Percentiles rank a stretch among this genome's conserved stretches.
Conservation (phyloP, 192 early-diverging fungal species). For the Chytriomyces hyalinus region DNA sequence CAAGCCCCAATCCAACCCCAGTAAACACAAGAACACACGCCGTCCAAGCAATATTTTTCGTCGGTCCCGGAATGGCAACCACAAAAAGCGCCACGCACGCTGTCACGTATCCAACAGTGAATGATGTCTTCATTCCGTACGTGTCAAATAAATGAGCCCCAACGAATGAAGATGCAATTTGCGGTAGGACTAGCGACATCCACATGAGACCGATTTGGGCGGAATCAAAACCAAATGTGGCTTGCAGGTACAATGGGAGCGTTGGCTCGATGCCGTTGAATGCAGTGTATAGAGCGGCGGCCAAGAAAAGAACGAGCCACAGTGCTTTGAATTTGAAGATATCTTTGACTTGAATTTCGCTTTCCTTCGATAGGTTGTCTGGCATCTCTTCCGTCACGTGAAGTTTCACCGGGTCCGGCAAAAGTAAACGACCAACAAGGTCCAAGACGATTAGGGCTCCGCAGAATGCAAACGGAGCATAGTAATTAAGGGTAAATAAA, state of each 20-base stretch:
- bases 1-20: background rate
- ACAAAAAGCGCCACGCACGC: background rate
- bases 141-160: constrained; percentile 9
- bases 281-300: background rate
- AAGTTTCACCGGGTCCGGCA: background rate
- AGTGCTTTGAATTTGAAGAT: constrained; percentile 7
- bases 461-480: constrained; percentile 36
- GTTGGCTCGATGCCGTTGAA: constrained; percentile 16
- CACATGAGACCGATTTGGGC: constrained; percentile 2
- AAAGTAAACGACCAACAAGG: constrained; percentile 26
- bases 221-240: constrained; percentile 1
- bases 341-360: background rate
- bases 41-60: background rate
- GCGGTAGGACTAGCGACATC: constrained; percentile 10
- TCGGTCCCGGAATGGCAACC: constrained; percentile 1
- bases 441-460: constrained; percentile 20
- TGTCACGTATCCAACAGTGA: background rate
- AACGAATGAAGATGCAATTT: background rate
- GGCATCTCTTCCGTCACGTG: background rate
- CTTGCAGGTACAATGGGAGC: constrained; percentile 6
- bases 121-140: background rate
- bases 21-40: background rate
- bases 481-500: constrained; percentile 31
- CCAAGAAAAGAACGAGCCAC: constrained; percentile 12
- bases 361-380: background rate